Percentiles rank a stretch among this genome's conserved stretches.
Conservation (phyloP, 441 rosid genomes). For the Populus hybrid region DNA sequence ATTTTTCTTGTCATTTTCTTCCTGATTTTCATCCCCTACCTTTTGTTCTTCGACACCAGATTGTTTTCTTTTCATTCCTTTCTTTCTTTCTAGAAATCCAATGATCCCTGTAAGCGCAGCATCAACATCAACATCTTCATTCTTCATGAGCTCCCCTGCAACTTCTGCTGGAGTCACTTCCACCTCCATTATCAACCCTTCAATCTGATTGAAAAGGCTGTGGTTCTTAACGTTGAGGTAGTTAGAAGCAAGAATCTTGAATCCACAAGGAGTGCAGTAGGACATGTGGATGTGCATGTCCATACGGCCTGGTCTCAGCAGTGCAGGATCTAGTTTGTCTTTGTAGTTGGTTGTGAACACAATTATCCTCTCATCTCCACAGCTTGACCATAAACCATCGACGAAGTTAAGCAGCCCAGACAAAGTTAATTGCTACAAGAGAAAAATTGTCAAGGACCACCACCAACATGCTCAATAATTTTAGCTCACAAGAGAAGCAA, state of each 20-base stretch:
- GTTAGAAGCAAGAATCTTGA: conserved; percentile 32
- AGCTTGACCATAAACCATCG: conserved; percentile 37
- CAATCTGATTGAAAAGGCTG: conserved; percentile 17
- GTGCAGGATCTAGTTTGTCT: conserved; percentile 34
- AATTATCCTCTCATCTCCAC: conserved; percentile 39
- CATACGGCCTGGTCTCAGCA: conserved; percentile 39
- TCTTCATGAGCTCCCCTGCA: conserved; percentile 36
- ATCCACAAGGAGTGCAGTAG: conserved; percentile 31
- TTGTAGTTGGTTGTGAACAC: conserved; percentile 34
- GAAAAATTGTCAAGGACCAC: background rate
- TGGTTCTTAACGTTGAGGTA: conserved; percentile 19
- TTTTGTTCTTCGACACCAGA: background rate
- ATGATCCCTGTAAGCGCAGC: conserved; percentile 24
- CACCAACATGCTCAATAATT: background rate
- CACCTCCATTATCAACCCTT: conserved; percentile 21
- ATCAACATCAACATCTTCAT: conserved; percentile 18
- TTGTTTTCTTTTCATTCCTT: conserved; percentile 1
- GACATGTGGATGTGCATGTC: conserved; percentile 40
- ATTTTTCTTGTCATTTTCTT: background rate
- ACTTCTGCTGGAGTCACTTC: conserved; percentile 35
- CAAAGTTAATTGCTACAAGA: conserved; percentile 26
- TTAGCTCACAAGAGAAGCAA: background rate
- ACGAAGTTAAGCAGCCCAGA: conserved; percentile 39
- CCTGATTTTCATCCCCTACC: background rate
- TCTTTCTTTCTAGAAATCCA: conserved; percentile 21